phyloP scores from a whole-genome alignment of 192 early-diverging fungal genomes.

The Paraglomus brasilianum region DNA sequence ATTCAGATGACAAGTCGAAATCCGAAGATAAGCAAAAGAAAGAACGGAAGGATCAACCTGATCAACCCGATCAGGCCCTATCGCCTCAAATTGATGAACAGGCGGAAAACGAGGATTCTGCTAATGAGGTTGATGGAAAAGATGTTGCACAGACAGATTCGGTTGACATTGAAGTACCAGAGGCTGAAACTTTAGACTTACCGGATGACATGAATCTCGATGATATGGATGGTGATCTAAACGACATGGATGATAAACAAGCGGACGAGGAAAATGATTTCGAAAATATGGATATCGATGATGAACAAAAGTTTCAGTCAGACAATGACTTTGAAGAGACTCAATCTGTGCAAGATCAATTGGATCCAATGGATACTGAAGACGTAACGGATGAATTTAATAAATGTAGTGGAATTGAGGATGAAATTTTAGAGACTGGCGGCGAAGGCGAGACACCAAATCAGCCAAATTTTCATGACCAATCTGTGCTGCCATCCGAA shows the following conservation, averaged over 20 bases:
- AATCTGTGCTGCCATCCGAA: conserved; percentile 34
- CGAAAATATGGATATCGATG: conserved; percentile 46
- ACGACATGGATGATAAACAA: conserved; percentile 53
- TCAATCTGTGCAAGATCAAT: conserved; percentile 27
- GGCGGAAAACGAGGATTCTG: conserved; percentile 47
- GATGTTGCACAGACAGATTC: conserved; percentile 38
- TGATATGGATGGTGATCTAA: conserved; percentile 54
- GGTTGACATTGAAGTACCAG: conserved; percentile 53
- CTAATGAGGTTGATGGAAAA: conserved; percentile 45
- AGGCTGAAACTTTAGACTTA: conserved; percentile 74
- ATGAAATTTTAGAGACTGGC: conserved; percentile 31
- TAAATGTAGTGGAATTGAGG: conserved; percentile 18
- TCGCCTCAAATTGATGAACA: conserved; percentile 14
- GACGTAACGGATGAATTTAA: conserved; percentile 31
- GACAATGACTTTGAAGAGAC: conserved; percentile 40
- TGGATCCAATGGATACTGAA: conserved; percentile 23
- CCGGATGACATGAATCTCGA: conserved; percentile 79
- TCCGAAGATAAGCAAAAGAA: conserved; percentile 53
- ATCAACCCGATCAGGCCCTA: conserved; percentile 45
- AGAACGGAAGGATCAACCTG: conserved; percentile 46
- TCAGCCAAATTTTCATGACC: conserved; percentile 36
- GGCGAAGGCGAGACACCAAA: conserved; percentile 38
- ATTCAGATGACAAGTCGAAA: conserved; percentile 49
- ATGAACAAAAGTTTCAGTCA: conserved; percentile 40
- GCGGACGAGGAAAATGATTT: conserved; percentile 41